A percentile compares a stretch with the other conserved stretches of the same genome.
phyloP scores from a whole-genome alignment of 164 flowering plant genomes.

The Tetracentron sinense region DNA sequence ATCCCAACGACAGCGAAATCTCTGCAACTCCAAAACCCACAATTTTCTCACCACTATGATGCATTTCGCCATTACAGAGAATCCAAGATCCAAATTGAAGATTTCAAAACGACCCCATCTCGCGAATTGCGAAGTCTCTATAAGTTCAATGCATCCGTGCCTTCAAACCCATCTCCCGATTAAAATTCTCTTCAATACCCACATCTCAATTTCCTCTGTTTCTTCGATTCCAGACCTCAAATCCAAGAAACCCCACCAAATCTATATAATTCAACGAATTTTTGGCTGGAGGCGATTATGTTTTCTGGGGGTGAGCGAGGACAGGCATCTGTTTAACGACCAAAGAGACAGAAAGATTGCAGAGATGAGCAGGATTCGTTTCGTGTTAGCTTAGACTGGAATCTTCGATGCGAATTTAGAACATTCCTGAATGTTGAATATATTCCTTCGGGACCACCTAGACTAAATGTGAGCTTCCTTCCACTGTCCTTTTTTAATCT shows the following conservation, averaged over 20 bases:
- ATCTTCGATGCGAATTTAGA: slow-evolving; percentile 12
- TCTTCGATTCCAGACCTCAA: slow-evolving; percentile 9
- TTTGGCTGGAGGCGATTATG: neutral
- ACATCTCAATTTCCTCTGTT: slow-evolving; percentile 3
- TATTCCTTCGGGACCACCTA: too few species aligned
- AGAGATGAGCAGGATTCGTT: slow-evolving; percentile 18
- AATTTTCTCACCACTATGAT: neutral
- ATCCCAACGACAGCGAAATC: neutral
- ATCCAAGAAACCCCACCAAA: neutral
- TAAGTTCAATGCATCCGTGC: slow-evolving; percentile 13
- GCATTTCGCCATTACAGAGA: neutral
- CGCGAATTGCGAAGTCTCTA: neutral
- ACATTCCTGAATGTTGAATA: too few species aligned
- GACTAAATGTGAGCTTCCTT: too few species aligned
- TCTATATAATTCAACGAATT: too few species aligned
- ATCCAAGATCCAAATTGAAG: neutral
- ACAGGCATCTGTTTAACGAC: neutral
- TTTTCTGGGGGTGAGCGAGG: neutral
- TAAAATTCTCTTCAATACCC: slow-evolving; percentile 12
- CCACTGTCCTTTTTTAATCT: too few species aligned
- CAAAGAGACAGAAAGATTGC: neutral
- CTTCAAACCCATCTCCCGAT: slow-evolving; percentile 25
- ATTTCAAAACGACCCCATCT: slow-evolving; percentile 9
- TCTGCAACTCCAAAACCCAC: neutral
- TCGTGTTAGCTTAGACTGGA: slow-evolving; percentile 15